Evolutionary conservation across 2,329 filamentous ascomycete species (phyloP), one percentile per base, ranked within the genome.

Genomic region (Colletotrichum tamarilloi): DNA sequence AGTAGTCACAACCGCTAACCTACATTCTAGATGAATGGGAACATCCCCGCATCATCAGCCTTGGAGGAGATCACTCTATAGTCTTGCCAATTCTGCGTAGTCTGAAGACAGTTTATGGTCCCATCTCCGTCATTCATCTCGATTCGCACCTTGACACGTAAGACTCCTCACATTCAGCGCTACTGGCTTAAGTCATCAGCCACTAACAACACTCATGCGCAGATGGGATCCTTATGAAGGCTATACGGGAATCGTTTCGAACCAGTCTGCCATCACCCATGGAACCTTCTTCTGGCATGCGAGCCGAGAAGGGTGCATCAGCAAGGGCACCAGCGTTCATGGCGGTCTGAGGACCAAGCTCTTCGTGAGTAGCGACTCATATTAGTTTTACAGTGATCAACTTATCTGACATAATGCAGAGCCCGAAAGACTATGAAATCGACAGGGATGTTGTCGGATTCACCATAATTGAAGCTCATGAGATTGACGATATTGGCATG

Each of bases 251-350:
- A 49, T 49, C 5, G 46, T 64, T 3, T 64, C 62, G 12, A 64
- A 64, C 0, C 62, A 64, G 42, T 64, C 69, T 2, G 89, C 92
- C 77, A 96, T 97, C 84, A 97, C 92, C 78, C 95, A 98, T 82
- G 95, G 95, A 3, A 94, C 90, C 76, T 96, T 97, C 91, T 97
- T 97, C 87, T 96, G 94, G 92, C 89, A 96, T 76, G 95, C 95
- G 4, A 91, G 92, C 58, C 90, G 91, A 26, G 95, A 97, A 80
- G 94, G 94, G 0, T 84, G 97, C 32, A 92, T 97, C 70, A 87
- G 89, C 71, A 95, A 96, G 81, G 85, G 87, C 16, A 92, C 90
- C 0, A 89, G 89, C 9, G 94, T 96, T 8, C 95, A 97, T 81
- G 95, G 94, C 0, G 95, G 95, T 1, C 85, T 97, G 62, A 91